Percentiles rank a stretch among this genome's conserved stretches.
These are phyloP conservation scores for Candida odintsovae DNA, from an alignment of 805 yeast genomes.

Conservation along the genomic window DNA sequence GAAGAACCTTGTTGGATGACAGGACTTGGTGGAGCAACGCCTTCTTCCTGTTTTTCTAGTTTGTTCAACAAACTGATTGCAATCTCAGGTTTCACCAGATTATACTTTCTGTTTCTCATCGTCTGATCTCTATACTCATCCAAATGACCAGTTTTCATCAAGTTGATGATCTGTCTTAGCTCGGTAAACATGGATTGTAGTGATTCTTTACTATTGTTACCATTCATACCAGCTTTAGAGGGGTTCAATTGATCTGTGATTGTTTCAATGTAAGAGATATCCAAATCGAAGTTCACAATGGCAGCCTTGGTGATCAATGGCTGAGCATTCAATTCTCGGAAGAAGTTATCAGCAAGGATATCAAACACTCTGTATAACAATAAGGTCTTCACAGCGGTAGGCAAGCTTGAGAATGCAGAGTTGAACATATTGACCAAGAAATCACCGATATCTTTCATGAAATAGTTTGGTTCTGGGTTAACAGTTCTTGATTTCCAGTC, in stretches of 20 bases:
- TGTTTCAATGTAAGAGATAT: constrained; percentile 68
- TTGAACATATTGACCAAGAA: constrained; percentile 81
- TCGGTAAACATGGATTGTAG: constrained; percentile 71
- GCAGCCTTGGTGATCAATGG: constrained; percentile 48
- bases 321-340: constrained; percentile 49
- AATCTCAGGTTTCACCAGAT: constrained; percentile 66
- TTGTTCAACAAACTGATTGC: constrained; percentile 60
- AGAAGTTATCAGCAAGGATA: constrained; percentile 66
- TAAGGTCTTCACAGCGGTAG: constrained; percentile 68
- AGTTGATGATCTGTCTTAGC: constrained; percentile 71
- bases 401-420: constrained; percentile 77
- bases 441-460: constrained; percentile 77
- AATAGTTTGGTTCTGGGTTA: constrained; percentile 61
- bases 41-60: constrained; percentile 19
- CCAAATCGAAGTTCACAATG: constrained; percentile 74
- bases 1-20: constrained; percentile 3
- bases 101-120: constrained; percentile 58
- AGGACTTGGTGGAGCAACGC: constrained; percentile 1
- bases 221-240: constrained; percentile 7
- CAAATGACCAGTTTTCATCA: constrained; percentile 57
- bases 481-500: constrained; percentile 62
- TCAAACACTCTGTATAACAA: constrained; percentile 86
- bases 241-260: constrained; percentile 33
- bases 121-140: constrained; percentile 58
- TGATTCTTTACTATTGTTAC: constrained; percentile 33